Evolutionary conservation across 768 basidiomycete genomes (phyloP).

Genomic region (Holtermannia corniformis): DNA sequence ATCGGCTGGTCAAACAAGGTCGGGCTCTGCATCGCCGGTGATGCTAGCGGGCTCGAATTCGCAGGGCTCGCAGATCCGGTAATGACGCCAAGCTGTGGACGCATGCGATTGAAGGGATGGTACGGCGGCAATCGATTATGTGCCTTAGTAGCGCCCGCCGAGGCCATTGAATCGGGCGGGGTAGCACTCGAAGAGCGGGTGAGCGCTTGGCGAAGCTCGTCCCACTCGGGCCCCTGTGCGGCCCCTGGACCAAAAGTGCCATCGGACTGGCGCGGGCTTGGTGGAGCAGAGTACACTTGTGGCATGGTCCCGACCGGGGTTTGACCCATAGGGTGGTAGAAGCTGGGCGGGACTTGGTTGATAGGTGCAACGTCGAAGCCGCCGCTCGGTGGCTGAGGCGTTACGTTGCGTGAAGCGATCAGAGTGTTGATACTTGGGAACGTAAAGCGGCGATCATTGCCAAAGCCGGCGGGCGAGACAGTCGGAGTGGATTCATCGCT

Average conservation of each 20-base stretch:
- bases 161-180: neutral
- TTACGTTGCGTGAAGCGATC: neutral
- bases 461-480: neutral
- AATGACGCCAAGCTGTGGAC: too few relatives aligned
- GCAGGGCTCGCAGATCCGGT: neutral
- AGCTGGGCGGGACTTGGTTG: neutral
- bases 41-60: neutral
- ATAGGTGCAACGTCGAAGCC: neutral
- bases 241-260: too few relatives aligned
- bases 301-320: neutral
- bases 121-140: too few relatives aligned
- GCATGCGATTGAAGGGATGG: neutral
- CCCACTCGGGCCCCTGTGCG: neutral
- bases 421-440: neutral
- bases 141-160: neutral
- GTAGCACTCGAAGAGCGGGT: neutral
- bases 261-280: neutral
- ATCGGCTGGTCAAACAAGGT: slow-evolving; percentile 13
- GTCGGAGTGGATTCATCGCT: neutral
- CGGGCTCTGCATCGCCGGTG: slow-evolving; percentile 1
- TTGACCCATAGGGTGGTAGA: neutral
- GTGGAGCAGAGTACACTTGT: neutral
- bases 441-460: neutral
- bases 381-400: neutral
- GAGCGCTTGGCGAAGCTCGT: neutral